phyloP scores from a whole-genome alignment of 2,329 filamentous ascomycete genomes.

The Ascochyta viciae-villosae region DNA sequence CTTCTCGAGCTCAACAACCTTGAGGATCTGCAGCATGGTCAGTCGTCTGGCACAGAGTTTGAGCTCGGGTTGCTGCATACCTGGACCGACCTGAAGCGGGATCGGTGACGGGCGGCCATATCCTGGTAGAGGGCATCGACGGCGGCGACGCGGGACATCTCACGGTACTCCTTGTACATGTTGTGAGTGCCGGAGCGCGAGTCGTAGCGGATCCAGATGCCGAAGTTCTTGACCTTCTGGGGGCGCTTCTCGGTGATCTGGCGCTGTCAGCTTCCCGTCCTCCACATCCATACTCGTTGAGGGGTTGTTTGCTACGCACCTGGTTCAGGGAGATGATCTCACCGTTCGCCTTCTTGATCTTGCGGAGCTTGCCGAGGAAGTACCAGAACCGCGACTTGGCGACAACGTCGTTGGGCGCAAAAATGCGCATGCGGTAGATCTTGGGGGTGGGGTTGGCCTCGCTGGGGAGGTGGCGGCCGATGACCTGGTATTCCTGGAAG shows the following conservation, averaged over 20 bases:
- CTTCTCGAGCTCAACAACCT: constrained; percentile 97
- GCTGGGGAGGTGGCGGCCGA: constrained; percentile 97
- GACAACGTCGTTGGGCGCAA: constrained; percentile 95
- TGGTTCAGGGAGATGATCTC: constrained; percentile 98
- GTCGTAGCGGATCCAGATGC: constrained; percentile 99
- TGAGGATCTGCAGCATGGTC: constrained; percentile 75
- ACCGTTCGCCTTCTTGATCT: constrained; percentile 99
- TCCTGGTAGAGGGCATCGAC: constrained; percentile 98
- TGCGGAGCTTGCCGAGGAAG: constrained; percentile 98
- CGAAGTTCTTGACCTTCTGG: constrained; percentile 99
- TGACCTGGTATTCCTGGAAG: constrained; percentile 99
- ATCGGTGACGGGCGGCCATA: constrained; percentile 98
- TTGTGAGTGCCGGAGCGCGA: constrained; percentile 99
- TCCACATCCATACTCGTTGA: not conserved
- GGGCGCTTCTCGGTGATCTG: constrained; percentile 99
- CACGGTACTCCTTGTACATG: constrained; percentile 99
- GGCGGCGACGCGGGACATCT: constrained; percentile 94
- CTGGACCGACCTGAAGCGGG: constrained; percentile 98
- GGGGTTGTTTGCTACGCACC: constrained; percentile 64
- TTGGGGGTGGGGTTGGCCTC: constrained; percentile 97
- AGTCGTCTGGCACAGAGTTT: not conserved
- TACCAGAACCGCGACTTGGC: constrained; percentile 99
- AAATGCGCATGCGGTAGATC: constrained; percentile 99
- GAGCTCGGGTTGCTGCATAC: constrained; percentile 63
- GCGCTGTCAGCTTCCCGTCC: constrained; percentile 21